A percentile compares a stretch with the other conserved stretches of the same genome.
These are phyloP conservation scores for Neurospora africana DNA, from an alignment of 495 filamentous ascomycete species.

Conservation along the genomic window DNA sequence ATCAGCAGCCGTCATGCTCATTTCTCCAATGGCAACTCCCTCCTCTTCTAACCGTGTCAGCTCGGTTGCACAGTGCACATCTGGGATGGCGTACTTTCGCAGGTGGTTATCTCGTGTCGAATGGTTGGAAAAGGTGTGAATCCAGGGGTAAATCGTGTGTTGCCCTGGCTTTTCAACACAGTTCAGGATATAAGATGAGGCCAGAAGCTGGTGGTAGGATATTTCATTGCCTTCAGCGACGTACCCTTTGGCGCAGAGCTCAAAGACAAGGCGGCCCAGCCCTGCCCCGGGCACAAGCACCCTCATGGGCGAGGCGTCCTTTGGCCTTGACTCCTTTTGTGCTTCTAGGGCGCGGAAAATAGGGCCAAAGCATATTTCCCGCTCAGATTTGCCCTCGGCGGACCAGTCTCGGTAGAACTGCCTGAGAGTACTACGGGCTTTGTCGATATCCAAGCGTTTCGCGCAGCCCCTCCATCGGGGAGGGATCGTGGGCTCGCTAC, in stretches of 20 bases:
- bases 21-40: constrained; percentile 39
- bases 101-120: constrained; percentile 59
- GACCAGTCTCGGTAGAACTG: constrained; percentile 98
- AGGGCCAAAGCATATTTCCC: constrained; percentile 63
- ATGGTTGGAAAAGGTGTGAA: constrained; percentile 73
- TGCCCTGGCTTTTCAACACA: constrained; percentile 27
- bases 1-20: constrained; percentile 81
- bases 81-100: constrained; percentile 57
- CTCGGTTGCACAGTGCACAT: constrained; percentile 56
- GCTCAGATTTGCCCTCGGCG: constrained; percentile 59
- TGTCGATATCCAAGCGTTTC: constrained; percentile 65
- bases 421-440: constrained; percentile 77
- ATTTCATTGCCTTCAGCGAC: constrained; percentile 86
- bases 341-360: constrained; percentile 51
- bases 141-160: constrained; percentile 71
- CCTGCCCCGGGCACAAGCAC: constrained; percentile 87
- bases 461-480: constrained; percentile 55
- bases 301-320: constrained; percentile 34
- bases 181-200: constrained; percentile 80
- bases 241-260: constrained; percentile 68
- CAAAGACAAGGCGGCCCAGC: constrained; percentile 76
- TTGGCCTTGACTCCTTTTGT: constrained; percentile 35
- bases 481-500: constrained; percentile 11
- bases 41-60: constrained; percentile 25
- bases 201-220: constrained; percentile 84